A percentile compares a stretch with the other conserved stretches of the same genome.
Conservation (phyloP, 768 basidiomycete species). For the Amanita brunnescens region DNA sequence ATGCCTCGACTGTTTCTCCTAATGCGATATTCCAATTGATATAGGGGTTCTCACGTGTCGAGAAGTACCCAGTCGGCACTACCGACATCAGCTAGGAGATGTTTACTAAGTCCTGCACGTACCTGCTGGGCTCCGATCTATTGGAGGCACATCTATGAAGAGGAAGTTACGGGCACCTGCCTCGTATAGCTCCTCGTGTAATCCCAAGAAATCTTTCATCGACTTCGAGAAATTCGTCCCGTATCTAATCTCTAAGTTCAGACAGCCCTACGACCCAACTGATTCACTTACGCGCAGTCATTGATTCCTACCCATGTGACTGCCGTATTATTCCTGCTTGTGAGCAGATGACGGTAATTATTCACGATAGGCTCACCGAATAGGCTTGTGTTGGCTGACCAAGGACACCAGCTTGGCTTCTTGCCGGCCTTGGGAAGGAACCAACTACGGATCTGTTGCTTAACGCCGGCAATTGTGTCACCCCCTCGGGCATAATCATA, state of each 20-base stretch:
- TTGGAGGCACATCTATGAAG: conserved; percentile 52
- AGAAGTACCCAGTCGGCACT: conserved; percentile 2
- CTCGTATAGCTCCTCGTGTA: conserved; percentile 40
- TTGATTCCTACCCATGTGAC: conserved; percentile 66
- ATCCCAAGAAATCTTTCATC: conserved; percentile 29
- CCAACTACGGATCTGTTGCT: conserved; percentile 26
- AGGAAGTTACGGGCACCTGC: conserved; percentile 47
- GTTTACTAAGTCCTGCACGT: conserved; percentile 3
- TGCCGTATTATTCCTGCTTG: conserved; percentile 14
- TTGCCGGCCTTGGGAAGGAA: conserved; percentile 32
- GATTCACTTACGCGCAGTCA: conserved; percentile 41
- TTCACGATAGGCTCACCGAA: conserved; percentile 30
- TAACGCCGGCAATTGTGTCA: conserved; percentile 32
- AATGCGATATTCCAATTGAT: conserved; percentile 40
- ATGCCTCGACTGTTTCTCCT: conserved; percentile 20
- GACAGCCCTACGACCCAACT: not conserved
- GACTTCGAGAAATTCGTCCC: conserved; percentile 13
- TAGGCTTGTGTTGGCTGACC: conserved; percentile 33
- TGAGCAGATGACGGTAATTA: not conserved
- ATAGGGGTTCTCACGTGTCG: conserved; percentile 1
- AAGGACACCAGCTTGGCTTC: conserved; percentile 29
- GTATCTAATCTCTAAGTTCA: conserved; percentile 10
- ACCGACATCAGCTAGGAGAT: not conserved
- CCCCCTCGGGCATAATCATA: conserved; percentile 54
- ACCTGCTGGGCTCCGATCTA: conserved; percentile 41